Evolutionary conservation across 2,329 filamentous ascomycete genomes (phyloP).

Genomic region (Apiospora pterosperma): DNA sequence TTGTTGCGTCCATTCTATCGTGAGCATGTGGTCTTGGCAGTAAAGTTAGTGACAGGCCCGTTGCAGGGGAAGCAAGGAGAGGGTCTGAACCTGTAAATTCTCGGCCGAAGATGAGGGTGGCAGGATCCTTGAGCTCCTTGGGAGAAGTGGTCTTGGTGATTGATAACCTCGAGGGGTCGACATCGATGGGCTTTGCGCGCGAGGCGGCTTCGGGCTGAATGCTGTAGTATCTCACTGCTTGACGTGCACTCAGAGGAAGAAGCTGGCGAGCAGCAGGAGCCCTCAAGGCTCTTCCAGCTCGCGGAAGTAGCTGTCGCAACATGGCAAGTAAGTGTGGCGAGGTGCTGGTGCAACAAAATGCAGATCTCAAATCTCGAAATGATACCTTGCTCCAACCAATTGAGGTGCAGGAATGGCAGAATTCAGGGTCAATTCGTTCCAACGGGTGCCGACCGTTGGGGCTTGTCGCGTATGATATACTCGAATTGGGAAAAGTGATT

Average conservation of each 20-base stretch:
- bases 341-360: neutral
- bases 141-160: constrained; percentile 74
- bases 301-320: constrained; percentile 43
- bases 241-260: constrained; percentile 29
- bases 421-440: neutral
- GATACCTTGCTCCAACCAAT: neutral
- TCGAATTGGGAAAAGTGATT: neutral
- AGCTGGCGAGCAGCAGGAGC: constrained; percentile 24
- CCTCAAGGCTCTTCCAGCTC: constrained; percentile 34
- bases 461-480: neutral
- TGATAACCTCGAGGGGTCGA: constrained; percentile 75
- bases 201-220: constrained; percentile 49
- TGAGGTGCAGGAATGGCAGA: neutral
- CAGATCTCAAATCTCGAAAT: neutral
- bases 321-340: constrained; percentile 24
- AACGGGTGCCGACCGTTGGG: neutral
- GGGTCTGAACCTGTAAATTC: constrained; percentile 75
- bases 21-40: constrained; percentile 86
- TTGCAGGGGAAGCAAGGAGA: neutral
- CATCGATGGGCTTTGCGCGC: constrained; percentile 53
- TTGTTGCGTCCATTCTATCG: constrained; percentile 84
- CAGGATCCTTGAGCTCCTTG: constrained; percentile 68
- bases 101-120: constrained; percentile 85
- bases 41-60: neutral
- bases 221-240: constrained; percentile 46